Percentiles rank a stretch among this genome's conserved stretches.
phyloP scores from a whole-genome alignment of 2,329 filamentous ascomycete species.

The Colletotrichum coccodes region DNA sequence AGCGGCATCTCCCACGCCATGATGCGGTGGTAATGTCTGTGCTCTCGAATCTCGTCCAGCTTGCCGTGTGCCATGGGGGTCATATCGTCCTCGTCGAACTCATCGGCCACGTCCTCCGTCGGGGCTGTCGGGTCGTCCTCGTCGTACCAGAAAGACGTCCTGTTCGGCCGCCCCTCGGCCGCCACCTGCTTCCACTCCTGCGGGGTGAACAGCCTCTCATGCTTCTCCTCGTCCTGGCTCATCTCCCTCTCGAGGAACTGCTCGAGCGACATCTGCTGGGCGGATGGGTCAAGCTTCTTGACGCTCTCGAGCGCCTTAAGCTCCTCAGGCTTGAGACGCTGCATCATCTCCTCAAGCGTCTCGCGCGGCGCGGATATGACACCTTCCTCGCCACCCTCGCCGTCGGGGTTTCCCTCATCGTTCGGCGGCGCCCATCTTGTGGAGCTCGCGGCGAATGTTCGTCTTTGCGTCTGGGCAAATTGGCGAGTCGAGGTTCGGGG shows the following conservation, averaged over 20 bases:
- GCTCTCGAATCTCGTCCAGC: slow-evolving; percentile 87
- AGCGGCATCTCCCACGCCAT: slow-evolving; percentile 97
- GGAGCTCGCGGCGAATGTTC: slow-evolving; percentile 42
- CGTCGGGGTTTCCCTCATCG: slow-evolving; percentile 12
- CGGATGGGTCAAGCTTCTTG: slow-evolving; percentile 40
- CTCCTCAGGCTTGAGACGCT: slow-evolving; percentile 31
- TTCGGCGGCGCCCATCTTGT: slow-evolving; percentile 36
- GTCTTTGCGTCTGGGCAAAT: slow-evolving; percentile 28
- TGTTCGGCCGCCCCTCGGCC: slow-evolving; percentile 42
- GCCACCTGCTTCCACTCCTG: slow-evolving; percentile 35
- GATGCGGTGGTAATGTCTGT: slow-evolving; percentile 87
- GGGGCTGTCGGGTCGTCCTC: slow-evolving; percentile 59
- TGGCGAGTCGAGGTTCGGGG: slow-evolving; percentile 14
- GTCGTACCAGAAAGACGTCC: slow-evolving; percentile 59
- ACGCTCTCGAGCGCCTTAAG: slow-evolving; percentile 41
- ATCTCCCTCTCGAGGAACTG: slow-evolving; percentile 21
- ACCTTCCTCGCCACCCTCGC: slow-evolving; percentile 36
- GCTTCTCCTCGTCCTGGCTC: slow-evolving; percentile 10
- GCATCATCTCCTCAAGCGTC: slow-evolving; percentile 26
- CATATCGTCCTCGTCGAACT: slow-evolving; percentile 85
- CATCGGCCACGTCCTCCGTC: slow-evolving; percentile 62
- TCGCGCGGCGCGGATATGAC: neutral
- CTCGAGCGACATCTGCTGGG: slow-evolving; percentile 26
- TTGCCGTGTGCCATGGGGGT: slow-evolving; percentile 85
- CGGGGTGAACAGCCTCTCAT: slow-evolving; percentile 23